Conservation (phyloP, 768 basidiomycete genomes). For the Leccinum sublutescens region DNA sequence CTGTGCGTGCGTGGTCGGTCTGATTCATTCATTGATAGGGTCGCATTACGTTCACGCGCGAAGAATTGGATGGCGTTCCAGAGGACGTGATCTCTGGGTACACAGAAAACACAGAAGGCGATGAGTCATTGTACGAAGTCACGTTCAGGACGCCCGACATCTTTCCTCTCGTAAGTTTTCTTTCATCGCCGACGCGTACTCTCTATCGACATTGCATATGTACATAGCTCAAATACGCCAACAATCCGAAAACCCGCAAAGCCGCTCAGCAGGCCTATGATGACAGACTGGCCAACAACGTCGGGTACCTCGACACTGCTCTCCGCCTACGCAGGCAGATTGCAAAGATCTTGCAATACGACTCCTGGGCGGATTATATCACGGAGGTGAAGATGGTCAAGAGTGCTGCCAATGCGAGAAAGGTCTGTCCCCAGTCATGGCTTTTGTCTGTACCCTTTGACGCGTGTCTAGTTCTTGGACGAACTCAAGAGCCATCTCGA, state of each 20-base stretch:
- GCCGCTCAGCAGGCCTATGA: slow-evolving; percentile 68
- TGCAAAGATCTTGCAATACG: slow-evolving; percentile 65
- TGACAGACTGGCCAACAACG: slow-evolving; percentile 64
- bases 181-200: background rate
- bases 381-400: slow-evolving; percentile 90
- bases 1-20: background rate
- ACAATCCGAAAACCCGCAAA: slow-evolving; percentile 66
- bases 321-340: slow-evolving; percentile 70
- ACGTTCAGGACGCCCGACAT: slow-evolving; percentile 84
- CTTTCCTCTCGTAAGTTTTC: slow-evolving; percentile 58
- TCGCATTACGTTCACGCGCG: slow-evolving; percentile 57
- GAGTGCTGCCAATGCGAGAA: slow-evolving; percentile 54
- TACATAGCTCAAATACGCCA: slow-evolving; percentile 74
- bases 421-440: slow-evolving; percentile 37
- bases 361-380: slow-evolving; percentile 81
- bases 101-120: slow-evolving; percentile 56
- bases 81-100: slow-evolving; percentile 76
- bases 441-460: background rate
- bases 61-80: slow-evolving; percentile 80
- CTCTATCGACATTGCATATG: background rate
- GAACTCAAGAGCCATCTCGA: slow-evolving; percentile 73
- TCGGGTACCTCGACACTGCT: slow-evolving; percentile 63
- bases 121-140: slow-evolving; percentile 60
- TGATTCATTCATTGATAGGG: slow-evolving; percentile 41
- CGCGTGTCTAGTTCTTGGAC: slow-evolving; percentile 58